Conservation (phyloP, 805 yeast species). For the Scheffersomyces stipitis region DNA sequence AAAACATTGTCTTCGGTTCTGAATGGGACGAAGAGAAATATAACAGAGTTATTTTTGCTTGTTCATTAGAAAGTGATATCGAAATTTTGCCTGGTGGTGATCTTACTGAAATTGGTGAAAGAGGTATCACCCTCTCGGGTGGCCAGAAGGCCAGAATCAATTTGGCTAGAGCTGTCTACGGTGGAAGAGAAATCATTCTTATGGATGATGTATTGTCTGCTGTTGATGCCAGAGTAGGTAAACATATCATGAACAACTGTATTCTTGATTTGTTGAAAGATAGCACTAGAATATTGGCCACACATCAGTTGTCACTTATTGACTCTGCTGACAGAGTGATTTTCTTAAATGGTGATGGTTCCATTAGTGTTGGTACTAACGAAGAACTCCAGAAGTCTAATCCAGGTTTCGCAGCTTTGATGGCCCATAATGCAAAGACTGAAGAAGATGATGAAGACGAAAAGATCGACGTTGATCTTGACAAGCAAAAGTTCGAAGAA, state of each 20-base stretch:
- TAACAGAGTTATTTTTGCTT: slow-evolving; percentile 54
- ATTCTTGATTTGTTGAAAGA: slow-evolving; percentile 52
- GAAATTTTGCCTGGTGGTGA: slow-evolving; percentile 69
- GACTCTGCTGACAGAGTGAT: slow-evolving; percentile 68
- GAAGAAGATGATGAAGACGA: slow-evolving; percentile 14
- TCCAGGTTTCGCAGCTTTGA: slow-evolving; percentile 30
- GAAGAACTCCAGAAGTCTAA: slow-evolving; percentile 47
- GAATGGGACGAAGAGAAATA: slow-evolving; percentile 52
- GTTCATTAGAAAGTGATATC: slow-evolving; percentile 65
- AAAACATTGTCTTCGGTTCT: slow-evolving; percentile 68
- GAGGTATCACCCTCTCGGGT: slow-evolving; percentile 79
- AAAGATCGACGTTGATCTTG: slow-evolving; percentile 8
- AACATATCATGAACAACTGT: slow-evolving; percentile 68
- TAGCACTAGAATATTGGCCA: slow-evolving; percentile 73
- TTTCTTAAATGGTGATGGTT: slow-evolving; percentile 63
- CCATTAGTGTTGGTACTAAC: slow-evolving; percentile 57
- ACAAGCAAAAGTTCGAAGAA: slow-evolving; percentile 7
- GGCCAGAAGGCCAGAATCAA: slow-evolving; percentile 82
- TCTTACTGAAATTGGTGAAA: slow-evolving; percentile 73
- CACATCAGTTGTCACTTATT: slow-evolving; percentile 75
- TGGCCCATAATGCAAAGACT: slow-evolving; percentile 29
- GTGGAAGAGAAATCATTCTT: slow-evolving; percentile 60
- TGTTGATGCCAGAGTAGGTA: slow-evolving; percentile 83
- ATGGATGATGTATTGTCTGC: slow-evolving; percentile 80
- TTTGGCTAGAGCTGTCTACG: slow-evolving; percentile 75